phyloP scores from a whole-genome alignment of 768 basidiomycete species.

The Trametes maxima region DNA sequence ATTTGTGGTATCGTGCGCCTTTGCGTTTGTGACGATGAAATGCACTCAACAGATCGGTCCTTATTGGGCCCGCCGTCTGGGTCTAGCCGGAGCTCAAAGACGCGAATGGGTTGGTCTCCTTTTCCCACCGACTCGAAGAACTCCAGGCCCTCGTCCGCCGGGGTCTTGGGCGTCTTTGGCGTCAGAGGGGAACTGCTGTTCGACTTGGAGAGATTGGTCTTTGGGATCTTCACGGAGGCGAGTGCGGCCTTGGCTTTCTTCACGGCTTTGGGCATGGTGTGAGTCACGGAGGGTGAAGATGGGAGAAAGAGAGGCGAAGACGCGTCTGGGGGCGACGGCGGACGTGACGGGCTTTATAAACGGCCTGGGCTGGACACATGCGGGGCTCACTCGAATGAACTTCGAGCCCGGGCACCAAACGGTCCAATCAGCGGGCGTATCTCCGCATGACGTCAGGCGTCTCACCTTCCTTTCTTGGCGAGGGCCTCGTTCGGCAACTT shows the following conservation, averaged over 20 bases:
- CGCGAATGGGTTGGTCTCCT: conserved; percentile 69
- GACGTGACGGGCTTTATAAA: conserved; percentile 15
- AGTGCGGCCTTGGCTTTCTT: conserved; percentile 20
- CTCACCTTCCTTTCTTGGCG: conserved; percentile 4
- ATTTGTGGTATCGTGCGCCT: conserved; percentile 1
- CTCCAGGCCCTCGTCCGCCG: conserved; percentile 89
- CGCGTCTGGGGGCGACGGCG: conserved; percentile 4
- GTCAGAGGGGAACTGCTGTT: conserved; percentile 24
- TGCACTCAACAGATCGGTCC: conserved; percentile 66
- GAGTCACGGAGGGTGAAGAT: conserved; percentile 1
- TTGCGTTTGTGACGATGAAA: too few species aligned
- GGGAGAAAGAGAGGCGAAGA: conserved; percentile 3
- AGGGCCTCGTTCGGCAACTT: not conserved
- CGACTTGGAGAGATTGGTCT: conserved; percentile 1
- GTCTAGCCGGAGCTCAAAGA: conserved; percentile 86
- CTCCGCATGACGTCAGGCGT: conserved; percentile 23
- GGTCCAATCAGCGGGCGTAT: conserved; percentile 20
- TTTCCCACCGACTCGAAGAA: conserved; percentile 70
- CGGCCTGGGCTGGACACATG: conserved; percentile 15
- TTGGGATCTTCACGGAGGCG: conserved; percentile 22
- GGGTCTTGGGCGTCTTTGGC: conserved; percentile 73
- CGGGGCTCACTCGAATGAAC: conserved; percentile 9
- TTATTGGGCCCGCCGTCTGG: conserved; percentile 90
- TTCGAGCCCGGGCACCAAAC: conserved; percentile 7
- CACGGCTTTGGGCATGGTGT: conserved; percentile 17